Evolutionary conservation across 2,329 filamentous ascomycete genomes (phyloP).

Genomic region (Colletotrichum sp.): DNA sequence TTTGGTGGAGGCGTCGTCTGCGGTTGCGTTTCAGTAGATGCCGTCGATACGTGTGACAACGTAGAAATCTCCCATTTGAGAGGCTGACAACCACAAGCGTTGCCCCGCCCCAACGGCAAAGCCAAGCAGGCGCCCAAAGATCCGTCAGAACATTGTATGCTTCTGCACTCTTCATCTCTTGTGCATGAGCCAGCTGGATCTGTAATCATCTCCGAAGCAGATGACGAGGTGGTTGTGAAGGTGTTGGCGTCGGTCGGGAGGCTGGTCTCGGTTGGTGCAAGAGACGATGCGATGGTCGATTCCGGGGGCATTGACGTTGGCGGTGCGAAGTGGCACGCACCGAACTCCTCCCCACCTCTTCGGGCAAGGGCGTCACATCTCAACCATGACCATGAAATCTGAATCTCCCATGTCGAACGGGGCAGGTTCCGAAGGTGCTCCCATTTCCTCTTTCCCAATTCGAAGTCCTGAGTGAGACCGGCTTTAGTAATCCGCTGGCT

Average conservation of each 20-base stretch:
- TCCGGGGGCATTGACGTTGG: not conserved
- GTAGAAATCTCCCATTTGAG: not conserved
- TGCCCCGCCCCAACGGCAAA: not conserved
- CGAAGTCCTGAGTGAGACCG: not conserved
- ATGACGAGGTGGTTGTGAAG: not conserved
- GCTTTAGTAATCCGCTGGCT: accelerated
- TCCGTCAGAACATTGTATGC: not conserved
- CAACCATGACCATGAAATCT: not conserved
- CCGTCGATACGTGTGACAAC: not conserved
- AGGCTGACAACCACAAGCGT: not conserved
- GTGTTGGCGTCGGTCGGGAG: not conserved
- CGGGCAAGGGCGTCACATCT: not conserved
- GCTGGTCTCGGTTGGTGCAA: not conserved
- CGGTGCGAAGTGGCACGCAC: not conserved
- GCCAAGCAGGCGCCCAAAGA: not conserved
- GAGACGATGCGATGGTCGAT: not conserved
- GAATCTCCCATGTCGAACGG: not conserved
- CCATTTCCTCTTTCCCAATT: not conserved
- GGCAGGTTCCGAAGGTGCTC: not conserved
- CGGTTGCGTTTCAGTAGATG: not conserved
- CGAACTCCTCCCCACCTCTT: accelerated
- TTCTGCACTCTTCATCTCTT: not conserved
- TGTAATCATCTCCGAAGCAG: not conserved
- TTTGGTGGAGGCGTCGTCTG: not conserved
- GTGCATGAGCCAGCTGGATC: not conserved